Conservation (phyloP, 2,329 filamentous ascomycete genomes). For the Cercospora sojina region DNA sequence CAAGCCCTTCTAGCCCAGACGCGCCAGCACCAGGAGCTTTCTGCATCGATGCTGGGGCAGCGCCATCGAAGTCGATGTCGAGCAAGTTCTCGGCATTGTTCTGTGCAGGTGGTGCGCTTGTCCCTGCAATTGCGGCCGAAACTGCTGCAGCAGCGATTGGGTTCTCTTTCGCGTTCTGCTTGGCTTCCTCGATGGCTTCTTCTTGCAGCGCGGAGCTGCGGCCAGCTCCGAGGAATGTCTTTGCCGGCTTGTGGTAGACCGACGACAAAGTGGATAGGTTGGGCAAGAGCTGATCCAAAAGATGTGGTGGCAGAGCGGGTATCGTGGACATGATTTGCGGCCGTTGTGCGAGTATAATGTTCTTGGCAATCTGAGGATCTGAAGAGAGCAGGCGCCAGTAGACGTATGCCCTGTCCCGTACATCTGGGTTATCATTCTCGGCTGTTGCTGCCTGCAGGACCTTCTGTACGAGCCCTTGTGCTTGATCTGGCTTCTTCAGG, state of each 20-base stretch:
- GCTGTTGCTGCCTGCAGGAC: conserved; percentile 89
- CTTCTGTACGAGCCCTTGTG: conserved; percentile 87
- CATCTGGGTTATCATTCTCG: conserved; percentile 96
- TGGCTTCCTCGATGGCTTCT: conserved; percentile 93
- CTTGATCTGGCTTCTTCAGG: conserved; percentile 91
- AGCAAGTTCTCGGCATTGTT: conserved; percentile 91
- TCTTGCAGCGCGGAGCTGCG: conserved; percentile 91
- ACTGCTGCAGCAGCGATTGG: conserved; percentile 84
- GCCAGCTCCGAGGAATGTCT: conserved; percentile 96
- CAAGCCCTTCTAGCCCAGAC: conserved; percentile 54
- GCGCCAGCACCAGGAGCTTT: conserved; percentile 55
- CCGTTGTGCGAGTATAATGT: conserved; percentile 88
- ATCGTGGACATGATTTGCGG: conserved; percentile 94
- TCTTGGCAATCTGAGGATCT: conserved; percentile 87
- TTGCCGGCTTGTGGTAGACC: conserved; percentile 96
- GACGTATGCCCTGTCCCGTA: conserved; percentile 93
- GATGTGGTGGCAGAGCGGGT: conserved; percentile 74
- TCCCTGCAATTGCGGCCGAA: conserved; percentile 59
- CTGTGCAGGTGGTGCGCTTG: conserved; percentile 48
- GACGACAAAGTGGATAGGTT: conserved; percentile 94
- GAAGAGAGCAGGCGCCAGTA: conserved; percentile 97
- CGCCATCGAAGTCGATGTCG: conserved; percentile 94
- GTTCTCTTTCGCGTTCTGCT: conserved; percentile 88
- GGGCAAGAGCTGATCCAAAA: conserved; percentile 84
- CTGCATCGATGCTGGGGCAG: conserved; percentile 83